Conservation (phyloP, 352 stramenopile genomes). For the Pythium volutum region DNA sequence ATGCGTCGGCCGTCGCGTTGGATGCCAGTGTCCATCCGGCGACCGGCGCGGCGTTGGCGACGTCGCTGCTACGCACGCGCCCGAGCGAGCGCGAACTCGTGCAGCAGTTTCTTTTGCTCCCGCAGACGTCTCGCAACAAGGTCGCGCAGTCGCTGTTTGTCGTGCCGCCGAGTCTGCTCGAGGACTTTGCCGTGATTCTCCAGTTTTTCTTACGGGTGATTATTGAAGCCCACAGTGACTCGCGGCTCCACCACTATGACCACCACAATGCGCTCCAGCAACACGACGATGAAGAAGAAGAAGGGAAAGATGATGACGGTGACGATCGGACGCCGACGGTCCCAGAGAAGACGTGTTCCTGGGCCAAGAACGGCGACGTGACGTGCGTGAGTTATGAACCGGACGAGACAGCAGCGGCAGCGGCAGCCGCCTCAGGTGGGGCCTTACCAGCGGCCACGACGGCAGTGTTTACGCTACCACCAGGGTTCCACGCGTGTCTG, state of each 20-base stretch:
- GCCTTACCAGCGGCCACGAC: constrained; percentile 9
- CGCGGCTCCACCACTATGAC: constrained; percentile 18
- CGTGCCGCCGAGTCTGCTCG: constrained; percentile 36
- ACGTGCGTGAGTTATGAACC: constrained; percentile 36
- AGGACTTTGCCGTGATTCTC: constrained; percentile 46
- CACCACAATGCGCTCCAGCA: neutral
- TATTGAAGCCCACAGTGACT: constrained; percentile 47
- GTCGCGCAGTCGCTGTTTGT: constrained; percentile 47
- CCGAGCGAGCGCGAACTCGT: constrained; percentile 35
- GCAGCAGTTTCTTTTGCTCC: constrained; percentile 36
- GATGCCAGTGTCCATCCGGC: constrained; percentile 19
- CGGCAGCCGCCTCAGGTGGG: neutral
- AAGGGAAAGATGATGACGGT: neutral
- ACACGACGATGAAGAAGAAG: neutral
- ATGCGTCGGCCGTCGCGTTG: constrained; percentile 1
- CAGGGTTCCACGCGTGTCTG: constrained; percentile 48
- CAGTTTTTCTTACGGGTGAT: constrained; percentile 67
- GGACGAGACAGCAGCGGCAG: constrained; percentile 23
- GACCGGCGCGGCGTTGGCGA: constrained; percentile 15
- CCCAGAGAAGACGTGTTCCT: constrained; percentile 30
- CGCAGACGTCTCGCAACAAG: constrained; percentile 37
- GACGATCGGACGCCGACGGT: neutral
- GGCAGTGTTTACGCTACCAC: constrained; percentile 33
- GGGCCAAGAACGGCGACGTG: constrained; percentile 30
- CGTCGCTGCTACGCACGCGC: constrained; percentile 22